Percentiles rank a stretch among this genome's conserved stretches.
Evolutionary conservation across 192 early-diverging fungal species (phyloP).

Genomic region (Linnemannia schmuckeri): DNA sequence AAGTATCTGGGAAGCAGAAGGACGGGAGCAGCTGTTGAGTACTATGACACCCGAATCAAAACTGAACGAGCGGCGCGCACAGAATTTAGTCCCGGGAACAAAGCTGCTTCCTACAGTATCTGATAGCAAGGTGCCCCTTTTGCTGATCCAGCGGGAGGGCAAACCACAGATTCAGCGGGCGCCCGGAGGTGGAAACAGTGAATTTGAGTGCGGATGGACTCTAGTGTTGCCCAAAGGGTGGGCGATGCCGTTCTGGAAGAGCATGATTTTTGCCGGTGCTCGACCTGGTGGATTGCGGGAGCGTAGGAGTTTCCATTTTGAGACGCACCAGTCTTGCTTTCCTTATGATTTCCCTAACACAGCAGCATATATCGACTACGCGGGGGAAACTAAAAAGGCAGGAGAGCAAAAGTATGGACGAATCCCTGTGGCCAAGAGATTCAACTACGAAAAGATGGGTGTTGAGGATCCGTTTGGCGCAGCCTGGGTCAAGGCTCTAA

Average conservation of each 20-base stretch:
- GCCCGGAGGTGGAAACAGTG: slow-evolving; percentile 54
- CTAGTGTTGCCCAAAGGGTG: slow-evolving; percentile 84
- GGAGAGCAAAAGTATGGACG: slow-evolving; percentile 68
- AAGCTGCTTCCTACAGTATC: slow-evolving; percentile 63
- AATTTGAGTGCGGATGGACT: slow-evolving; percentile 81
- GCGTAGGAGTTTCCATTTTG: slow-evolving; percentile 77
- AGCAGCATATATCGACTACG: slow-evolving; percentile 69
- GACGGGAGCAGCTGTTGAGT: slow-evolving; percentile 55
- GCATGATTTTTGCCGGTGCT: slow-evolving; percentile 89
- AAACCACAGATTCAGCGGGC: slow-evolving; percentile 29
- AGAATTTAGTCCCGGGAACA: slow-evolving; percentile 80
- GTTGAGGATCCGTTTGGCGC: slow-evolving; percentile 79
- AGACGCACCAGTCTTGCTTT: slow-evolving; percentile 80
- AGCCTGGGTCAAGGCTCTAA: slow-evolving; percentile 63
- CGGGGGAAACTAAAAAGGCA: slow-evolving; percentile 53
- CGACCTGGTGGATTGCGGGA: slow-evolving; percentile 85
- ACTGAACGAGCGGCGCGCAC: slow-evolving; percentile 55
- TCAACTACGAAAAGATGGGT: slow-evolving; percentile 82
- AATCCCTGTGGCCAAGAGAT: slow-evolving; percentile 84
- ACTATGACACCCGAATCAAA: slow-evolving; percentile 31
- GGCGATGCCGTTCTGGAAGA: slow-evolving; percentile 91
- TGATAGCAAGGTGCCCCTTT: slow-evolving; percentile 82
- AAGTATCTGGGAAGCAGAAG: slow-evolving; percentile 69
- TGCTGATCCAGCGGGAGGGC: slow-evolving; percentile 83
- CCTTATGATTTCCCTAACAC: slow-evolving; percentile 91